Conservation (phyloP, 1,284 basidiomycete species). For the Cutaneotrichosporon mucoides region DNA sequence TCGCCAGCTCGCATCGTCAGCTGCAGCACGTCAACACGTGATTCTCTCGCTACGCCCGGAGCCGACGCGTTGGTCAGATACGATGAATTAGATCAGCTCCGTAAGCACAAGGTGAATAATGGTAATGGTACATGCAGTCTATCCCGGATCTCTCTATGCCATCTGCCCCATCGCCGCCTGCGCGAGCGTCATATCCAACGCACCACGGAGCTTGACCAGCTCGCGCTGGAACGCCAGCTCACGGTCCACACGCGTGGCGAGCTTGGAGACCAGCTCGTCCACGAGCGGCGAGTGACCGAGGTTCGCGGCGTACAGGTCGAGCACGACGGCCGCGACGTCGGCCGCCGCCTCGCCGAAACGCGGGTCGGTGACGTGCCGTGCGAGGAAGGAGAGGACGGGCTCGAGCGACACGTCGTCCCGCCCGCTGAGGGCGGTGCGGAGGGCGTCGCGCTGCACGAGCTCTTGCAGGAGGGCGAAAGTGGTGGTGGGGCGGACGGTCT, state of each 20-base stretch:
- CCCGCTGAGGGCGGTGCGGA: constrained; percentile 78
- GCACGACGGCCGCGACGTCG: constrained; percentile 73
- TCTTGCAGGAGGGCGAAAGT: constrained; percentile 92
- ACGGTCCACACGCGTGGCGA: constrained; percentile 75
- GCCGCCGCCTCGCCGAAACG: constrained; percentile 85
- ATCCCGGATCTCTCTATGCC: not conserved
- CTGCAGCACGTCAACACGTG: too few species aligned
- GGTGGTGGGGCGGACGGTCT: constrained; percentile 66
- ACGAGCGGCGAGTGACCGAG: constrained; percentile 91
- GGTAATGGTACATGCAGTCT: too few species aligned
- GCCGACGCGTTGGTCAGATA: too few species aligned
- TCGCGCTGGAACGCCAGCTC: constrained; percentile 91
- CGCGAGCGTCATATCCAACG: constrained; percentile 86
- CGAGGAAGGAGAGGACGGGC: constrained; percentile 77
- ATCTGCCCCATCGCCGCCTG: constrained; percentile 34
- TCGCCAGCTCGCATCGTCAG: too few species aligned
- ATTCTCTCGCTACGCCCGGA: too few species aligned
- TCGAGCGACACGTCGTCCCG: constrained; percentile 93
- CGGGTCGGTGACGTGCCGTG: constrained; percentile 83
- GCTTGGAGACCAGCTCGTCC: constrained; percentile 76
- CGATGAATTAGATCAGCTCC: too few species aligned
- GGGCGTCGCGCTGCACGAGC: constrained; percentile 84
- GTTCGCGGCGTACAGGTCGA: constrained; percentile 87
- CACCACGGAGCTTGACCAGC: constrained; percentile 75
- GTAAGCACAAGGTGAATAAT: too few species aligned